Evolutionary conservation across 345 rosid species (phyloP), one percentile per base, ranked within the genome.

Genomic region (Anastatica hierochuntica): DNA sequence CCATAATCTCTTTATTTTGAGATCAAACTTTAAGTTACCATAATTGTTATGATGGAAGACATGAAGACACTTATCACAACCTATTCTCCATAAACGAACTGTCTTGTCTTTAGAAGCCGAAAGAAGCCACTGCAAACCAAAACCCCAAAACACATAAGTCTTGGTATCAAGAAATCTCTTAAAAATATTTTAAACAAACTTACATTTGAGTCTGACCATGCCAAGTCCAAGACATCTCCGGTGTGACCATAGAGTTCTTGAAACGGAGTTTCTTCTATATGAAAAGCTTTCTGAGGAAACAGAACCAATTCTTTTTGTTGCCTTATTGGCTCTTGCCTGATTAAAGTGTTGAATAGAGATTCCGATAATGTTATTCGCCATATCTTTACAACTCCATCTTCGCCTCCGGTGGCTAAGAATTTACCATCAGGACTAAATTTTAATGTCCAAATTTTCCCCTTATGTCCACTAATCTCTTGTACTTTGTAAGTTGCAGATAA

Each of bases 361-460:
- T 74, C 76, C 2, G 62, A 61, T 6, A 78, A 53, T 14, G 71
- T 70, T 34, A 83, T 80, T 18, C n/a, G 51, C 98, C 96, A 90
- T 55, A 87, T 64, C 40, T 83, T 82, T 10, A 90, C 73, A 42
- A 79, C 54, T 6, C 94, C 88, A 66, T 87, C 98, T 64, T 77
- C 87, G 3, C 98, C 98, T 26, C 94, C 96, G 0, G 77, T 90
- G 1, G 95, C 96, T 63, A 90, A 66, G 43, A 56, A 87, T 49
- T 61, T 74, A 10, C 96, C 95, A 59, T 79, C 84, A n/a, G 95
- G 81, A 44, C 95, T 90, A 55, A 87, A 90, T 81, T 87, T 90
- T 70, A 90, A 71, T 8, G 78, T 30, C 81, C 80, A 73, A 64
- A 87, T 84, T 53, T 43, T 63, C 54, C 98, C 88, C 1, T 62